A percentile compares a stretch with the other conserved stretches of the same genome.
Conservation (phyloP, 805 yeast species). For the Candida hungchunana region DNA sequence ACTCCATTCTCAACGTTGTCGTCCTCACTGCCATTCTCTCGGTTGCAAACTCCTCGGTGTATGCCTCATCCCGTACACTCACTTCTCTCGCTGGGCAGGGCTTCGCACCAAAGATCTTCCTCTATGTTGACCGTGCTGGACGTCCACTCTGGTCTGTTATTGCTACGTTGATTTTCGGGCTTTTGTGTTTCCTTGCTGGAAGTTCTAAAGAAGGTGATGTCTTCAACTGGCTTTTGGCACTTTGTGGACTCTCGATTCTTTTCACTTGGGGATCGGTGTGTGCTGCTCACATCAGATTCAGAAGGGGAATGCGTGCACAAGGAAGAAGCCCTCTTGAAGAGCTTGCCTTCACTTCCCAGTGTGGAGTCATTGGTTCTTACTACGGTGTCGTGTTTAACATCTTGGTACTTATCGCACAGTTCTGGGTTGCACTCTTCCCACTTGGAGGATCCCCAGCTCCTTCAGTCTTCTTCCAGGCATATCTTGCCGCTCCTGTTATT, state of each 20-base stretch:
- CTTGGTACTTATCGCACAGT: conserved; percentile 62
- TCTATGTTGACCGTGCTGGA: conserved; percentile 45
- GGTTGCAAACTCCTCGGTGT: conserved; percentile 39
- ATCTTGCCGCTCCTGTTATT: conserved; percentile 10
- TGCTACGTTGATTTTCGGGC: conserved; percentile 44
- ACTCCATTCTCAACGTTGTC: conserved; percentile 58
- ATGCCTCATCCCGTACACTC: conserved; percentile 51
- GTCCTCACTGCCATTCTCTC: conserved; percentile 49
- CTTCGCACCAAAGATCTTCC: conserved; percentile 43
- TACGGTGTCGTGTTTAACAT: conserved; percentile 55
- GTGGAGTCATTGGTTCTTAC: conserved; percentile 63
- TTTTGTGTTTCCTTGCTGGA: conserved; percentile 58
- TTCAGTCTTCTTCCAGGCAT: conserved; percentile 3
- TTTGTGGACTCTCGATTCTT: conserved; percentile 69
- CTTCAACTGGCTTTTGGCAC: conserved; percentile 68
- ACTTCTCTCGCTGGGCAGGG: conserved; percentile 49
- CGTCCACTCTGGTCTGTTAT: conserved; percentile 49
- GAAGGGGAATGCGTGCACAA: conserved; percentile 50
- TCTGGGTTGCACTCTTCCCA: conserved; percentile 22
- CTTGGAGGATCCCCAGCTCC: conserved; percentile 29
- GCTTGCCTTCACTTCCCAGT: conserved; percentile 59
- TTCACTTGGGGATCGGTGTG: conserved; percentile 77
- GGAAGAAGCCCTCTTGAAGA: conserved; percentile 65
- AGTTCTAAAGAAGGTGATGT: conserved; percentile 49
- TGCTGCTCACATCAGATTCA: conserved; percentile 62